Evolutionary conservation across 2,329 filamentous ascomycete genomes (phyloP).

Genomic region (Aspergillus thermomutatus): DNA sequence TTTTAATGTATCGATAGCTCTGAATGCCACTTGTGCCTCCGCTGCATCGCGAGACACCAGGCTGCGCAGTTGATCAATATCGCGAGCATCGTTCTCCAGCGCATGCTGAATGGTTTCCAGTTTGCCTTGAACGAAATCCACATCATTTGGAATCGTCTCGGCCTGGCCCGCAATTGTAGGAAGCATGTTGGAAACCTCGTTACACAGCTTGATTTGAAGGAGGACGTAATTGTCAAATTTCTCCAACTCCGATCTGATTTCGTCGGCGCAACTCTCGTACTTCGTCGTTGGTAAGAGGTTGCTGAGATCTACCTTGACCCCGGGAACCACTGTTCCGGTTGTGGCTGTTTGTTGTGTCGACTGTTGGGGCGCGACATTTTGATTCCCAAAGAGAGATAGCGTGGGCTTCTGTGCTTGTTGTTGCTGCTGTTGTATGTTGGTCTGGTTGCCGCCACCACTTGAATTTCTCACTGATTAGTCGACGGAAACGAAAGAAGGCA

Average conservation of each 20-base stretch:
- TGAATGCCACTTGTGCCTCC: conserved; percentile 69
- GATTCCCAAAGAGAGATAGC: conserved; percentile 38
- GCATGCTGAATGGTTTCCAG: conserved; percentile 62
- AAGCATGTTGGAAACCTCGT: conserved; percentile 71
- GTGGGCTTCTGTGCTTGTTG: conserved; percentile 50
- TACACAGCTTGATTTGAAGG: conserved; percentile 68
- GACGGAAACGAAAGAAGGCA: background rate
- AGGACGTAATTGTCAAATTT: conserved; percentile 76
- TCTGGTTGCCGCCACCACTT: conserved; percentile 23
- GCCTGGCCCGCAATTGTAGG: conserved; percentile 62
- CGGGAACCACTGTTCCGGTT: conserved; percentile 51
- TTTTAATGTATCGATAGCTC: conserved; percentile 70
- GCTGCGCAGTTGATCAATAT: conserved; percentile 56
- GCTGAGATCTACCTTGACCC: conserved; percentile 73
- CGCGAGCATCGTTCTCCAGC: conserved; percentile 60
- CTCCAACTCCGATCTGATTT: conserved; percentile 74
- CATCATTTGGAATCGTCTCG: conserved; percentile 62
- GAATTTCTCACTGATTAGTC: background rate
- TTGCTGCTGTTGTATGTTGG: conserved; percentile 29
- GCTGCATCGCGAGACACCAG: conserved; percentile 63
- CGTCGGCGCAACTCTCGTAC: conserved; percentile 83
- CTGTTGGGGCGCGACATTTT: conserved; percentile 27
- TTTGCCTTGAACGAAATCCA: conserved; percentile 60
- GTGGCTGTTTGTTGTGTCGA: conserved; percentile 33
- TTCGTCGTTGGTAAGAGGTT: conserved; percentile 83